Conservation (phyloP, 139 green algal genomes). For the Chlamydomonas sp. region DNA sequence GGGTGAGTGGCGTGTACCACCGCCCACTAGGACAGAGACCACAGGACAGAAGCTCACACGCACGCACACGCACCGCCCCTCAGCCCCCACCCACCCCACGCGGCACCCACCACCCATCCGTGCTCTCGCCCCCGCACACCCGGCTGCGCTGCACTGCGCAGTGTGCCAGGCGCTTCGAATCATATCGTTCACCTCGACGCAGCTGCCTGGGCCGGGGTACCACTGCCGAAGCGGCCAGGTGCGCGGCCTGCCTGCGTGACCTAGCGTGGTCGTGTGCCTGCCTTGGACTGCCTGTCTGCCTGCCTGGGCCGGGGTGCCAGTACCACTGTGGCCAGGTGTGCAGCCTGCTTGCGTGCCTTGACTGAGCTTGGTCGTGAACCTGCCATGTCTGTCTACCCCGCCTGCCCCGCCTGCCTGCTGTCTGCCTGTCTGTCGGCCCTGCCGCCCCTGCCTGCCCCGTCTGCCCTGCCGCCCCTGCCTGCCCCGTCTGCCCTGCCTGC, state of each 20-base stretch:
- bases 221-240: constrained; percentile 66
- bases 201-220: constrained; percentile 78
- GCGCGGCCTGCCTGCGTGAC: too few relatives aligned
- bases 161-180: constrained; percentile 83
- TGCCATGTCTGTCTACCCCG: not conserved
- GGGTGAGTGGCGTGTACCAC: constrained; percentile 5
- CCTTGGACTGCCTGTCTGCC: not conserved
- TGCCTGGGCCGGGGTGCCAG: too few relatives aligned
- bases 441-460: too few relatives aligned
- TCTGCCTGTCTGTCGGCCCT: too few relatives aligned
- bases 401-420: not conserved
- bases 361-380: not conserved
- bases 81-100: not conserved
- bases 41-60: too few relatives aligned
- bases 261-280: not conserved
- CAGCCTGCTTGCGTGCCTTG: too few relatives aligned
- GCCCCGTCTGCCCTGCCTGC: too few relatives aligned
- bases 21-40: too few relatives aligned
- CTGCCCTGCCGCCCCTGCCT: too few relatives aligned
- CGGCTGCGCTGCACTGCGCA: constrained; percentile 13
- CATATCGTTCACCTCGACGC: constrained; percentile 75
- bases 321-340: too few relatives aligned
- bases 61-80: not conserved
- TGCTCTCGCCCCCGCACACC: not conserved
- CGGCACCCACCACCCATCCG: not conserved